Evolutionary conservation across 495 filamentous ascomycete species (phyloP), one percentile per base, ranked within the genome.

Genomic region (Lophium mytilinum): DNA sequence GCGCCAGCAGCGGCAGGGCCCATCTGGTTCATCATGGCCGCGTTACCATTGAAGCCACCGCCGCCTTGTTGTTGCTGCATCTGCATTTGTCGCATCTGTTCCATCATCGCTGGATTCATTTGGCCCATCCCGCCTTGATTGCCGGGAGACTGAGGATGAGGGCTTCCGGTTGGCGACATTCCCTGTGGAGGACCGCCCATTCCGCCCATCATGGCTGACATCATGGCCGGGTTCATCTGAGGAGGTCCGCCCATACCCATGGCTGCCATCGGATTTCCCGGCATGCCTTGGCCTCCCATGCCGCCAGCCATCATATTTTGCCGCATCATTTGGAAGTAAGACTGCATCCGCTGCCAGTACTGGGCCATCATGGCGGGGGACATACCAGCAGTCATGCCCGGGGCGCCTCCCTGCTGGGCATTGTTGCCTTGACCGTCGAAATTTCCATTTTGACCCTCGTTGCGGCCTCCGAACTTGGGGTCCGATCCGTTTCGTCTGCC

Each of bases 331-430:
- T 81, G 76, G 70, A 98, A 90, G 70, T 95, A 95, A 68, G 94
- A 87, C 69, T 98, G 94, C 89, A 98, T 95, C 21, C 90, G 83
- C 67, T 94, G 88, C 82, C 91, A 90, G 72, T 96, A 96, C 71
- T 95, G 90, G 1, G 93, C 93, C 90, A 98, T 96, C 80, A 95
- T 82, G 66, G 94, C 89, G 0, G 93, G 93, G 9, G 87, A 90
- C 83, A 97, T 89, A 34, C 86, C 85, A 42, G 71, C 73, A 19
- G 37, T 52, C 4, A 40, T 60, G 47, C 61, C 57, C 14, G 55
- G 42, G 41, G 47, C 19, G 12, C 50, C 48, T 4, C 40, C 58
- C 50, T 62, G 33, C 54, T 63, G 60, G 18, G 12, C 58, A 35
- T 60, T 61, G 37, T 57, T 51, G 10, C 61, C 45, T 19, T 63